Conservation (phyloP, 108 stramenopile species). For the Aurantiochytrium sp. region DNA sequence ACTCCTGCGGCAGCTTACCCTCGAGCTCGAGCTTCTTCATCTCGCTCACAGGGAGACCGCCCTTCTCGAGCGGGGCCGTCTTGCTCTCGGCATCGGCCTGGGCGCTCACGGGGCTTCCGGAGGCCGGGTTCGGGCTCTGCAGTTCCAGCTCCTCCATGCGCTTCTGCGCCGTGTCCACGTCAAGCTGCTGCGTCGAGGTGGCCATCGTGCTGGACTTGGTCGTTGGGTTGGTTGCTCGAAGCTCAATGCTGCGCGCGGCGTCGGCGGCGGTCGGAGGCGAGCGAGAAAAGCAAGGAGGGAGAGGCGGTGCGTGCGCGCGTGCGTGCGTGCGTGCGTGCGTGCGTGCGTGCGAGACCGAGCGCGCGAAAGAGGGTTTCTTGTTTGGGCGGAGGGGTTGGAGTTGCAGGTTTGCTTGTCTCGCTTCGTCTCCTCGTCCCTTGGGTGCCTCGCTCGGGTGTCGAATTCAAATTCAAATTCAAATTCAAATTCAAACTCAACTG, state of each 20-base stretch:
- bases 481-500: too few relatives aligned
- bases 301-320: too few relatives aligned
- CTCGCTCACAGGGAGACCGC: background rate
- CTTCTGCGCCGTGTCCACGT: background rate
- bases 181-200: background rate
- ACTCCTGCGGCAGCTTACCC: slow-evolving; percentile 34
- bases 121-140: background rate
- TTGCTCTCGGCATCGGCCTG: background rate
- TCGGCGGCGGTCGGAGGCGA: background rate
- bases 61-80: background rate
- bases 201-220: background rate
- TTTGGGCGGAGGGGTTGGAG: too few relatives aligned
- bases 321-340: too few relatives aligned
- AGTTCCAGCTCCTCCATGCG: background rate
- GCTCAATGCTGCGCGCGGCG: background rate
- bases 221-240: background rate
- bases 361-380: too few relatives aligned
- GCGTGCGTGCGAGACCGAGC: too few relatives aligned
- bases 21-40: slow-evolving; percentile 1
- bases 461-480: too few relatives aligned
- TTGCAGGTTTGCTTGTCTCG: too few relatives aligned
- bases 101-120: background rate
- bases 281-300: background rate
- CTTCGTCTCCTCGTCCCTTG: too few relatives aligned
- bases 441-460: too few relatives aligned